Percentiles rank a stretch among this genome's conserved stretches.
Evolutionary conservation across 2,329 filamentous ascomycete species (phyloP).

Genomic region (Pseudopyrenochaeta lycopersici): DNA sequence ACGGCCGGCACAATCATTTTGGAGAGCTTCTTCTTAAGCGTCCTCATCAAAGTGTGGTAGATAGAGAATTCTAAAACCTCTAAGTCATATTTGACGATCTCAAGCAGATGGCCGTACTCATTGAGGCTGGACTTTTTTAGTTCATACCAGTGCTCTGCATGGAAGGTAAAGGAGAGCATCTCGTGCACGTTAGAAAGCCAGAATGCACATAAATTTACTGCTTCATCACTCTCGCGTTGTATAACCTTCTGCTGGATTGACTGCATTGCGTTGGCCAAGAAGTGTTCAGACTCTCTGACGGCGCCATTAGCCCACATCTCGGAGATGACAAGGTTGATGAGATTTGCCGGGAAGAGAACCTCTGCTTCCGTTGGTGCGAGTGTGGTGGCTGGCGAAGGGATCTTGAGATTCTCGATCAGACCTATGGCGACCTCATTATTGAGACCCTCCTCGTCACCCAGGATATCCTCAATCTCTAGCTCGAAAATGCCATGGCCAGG

Average conservation of each 20-base stretch:
- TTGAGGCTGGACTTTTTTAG: slow-evolving; percentile 99
- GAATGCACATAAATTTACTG: slow-evolving; percentile 96
- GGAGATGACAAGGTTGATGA: slow-evolving; percentile 98
- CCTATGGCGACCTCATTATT: slow-evolving; percentile 98
- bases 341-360: slow-evolving; percentile 96
- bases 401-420: slow-evolving; percentile 95
- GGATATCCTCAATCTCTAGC: slow-evolving; percentile 89
- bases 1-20: slow-evolving; percentile 99
- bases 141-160: slow-evolving; percentile 99
- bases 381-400: slow-evolving; percentile 84
- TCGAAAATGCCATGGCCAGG: slow-evolving; percentile 91
- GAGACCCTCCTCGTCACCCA: slow-evolving; percentile 93
- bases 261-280: slow-evolving; percentile 99
- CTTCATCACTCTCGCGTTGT: slow-evolving; percentile 97
- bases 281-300: slow-evolving; percentile 98
- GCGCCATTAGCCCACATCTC: slow-evolving; percentile 99
- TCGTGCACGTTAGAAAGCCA: slow-evolving; percentile 99
- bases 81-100: slow-evolving; percentile 98
- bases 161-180: slow-evolving; percentile 99
- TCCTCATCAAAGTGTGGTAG: slow-evolving; percentile 99
- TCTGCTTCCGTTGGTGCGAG: slow-evolving; percentile 97
- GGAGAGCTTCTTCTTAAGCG: slow-evolving; percentile 97
- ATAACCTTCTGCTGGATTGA: slow-evolving; percentile 99
- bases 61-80: slow-evolving; percentile 99
- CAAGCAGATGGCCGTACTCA: slow-evolving; percentile 94